Evolutionary conservation across 208 protist species (phyloP).

Genomic region (Leishmania tropica): DNA sequence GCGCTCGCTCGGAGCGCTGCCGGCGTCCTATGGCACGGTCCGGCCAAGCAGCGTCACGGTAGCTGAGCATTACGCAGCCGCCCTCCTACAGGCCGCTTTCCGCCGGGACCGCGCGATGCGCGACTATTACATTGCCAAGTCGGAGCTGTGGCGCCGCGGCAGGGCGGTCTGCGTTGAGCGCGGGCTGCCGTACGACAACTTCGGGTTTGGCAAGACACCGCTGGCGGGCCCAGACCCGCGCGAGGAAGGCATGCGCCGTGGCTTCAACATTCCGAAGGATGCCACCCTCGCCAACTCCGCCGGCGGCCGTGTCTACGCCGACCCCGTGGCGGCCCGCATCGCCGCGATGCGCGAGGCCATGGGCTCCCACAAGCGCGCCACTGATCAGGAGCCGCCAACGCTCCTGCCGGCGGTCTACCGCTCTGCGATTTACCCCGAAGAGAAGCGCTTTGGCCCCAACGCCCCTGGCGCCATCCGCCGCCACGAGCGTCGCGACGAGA

Average conservation of each 20-base stretch:
- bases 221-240: slow-evolving; percentile 63
- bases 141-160: slow-evolving; percentile 62
- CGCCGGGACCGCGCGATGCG: slow-evolving; percentile 72
- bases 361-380: slow-evolving; percentile 16
- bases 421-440: slow-evolving; percentile 62
- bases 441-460: slow-evolving; percentile 80
- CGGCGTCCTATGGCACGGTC: slow-evolving; percentile 23
- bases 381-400: slow-evolving; percentile 23
- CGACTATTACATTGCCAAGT: slow-evolving; percentile 45
- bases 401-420: slow-evolving; percentile 75
- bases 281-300: slow-evolving; percentile 22
- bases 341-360: slow-evolving; percentile 26
- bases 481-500: slow-evolving; percentile 78
- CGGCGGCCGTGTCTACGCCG: slow-evolving; percentile 21
- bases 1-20: slow-evolving; percentile 41
- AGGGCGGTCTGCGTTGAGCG: slow-evolving; percentile 62
- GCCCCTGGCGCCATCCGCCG: slow-evolving; percentile 76
- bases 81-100: slow-evolving; percentile 86
- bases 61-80: slow-evolving; percentile 82
- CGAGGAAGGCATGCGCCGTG: slow-evolving; percentile 51
- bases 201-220: slow-evolving; percentile 62
- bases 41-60: slow-evolving; percentile 41
- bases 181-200: slow-evolving; percentile 57
- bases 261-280: slow-evolving; percentile 52
- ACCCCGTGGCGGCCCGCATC: slow-evolving; percentile 32